Evolutionary conservation across 306 rosid species (phyloP), one percentile per base, ranked within the genome.

Genomic region (Quercus suber): DNA sequence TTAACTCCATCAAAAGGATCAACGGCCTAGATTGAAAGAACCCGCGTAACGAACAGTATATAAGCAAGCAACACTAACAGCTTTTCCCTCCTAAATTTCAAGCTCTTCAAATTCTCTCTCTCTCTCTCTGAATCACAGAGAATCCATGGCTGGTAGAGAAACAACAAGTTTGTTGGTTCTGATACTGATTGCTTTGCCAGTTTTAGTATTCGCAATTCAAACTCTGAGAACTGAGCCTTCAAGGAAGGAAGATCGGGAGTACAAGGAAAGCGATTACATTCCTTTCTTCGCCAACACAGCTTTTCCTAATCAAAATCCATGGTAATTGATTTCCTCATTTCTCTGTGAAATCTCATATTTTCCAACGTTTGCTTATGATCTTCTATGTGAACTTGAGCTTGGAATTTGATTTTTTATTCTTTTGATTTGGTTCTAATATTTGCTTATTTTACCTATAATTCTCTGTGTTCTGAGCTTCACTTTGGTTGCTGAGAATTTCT

Each of bases 201-300:
- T 71, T 27, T 20, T 73, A 2, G 20, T 25, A 35, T 56, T 79
- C 64, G 30, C 30, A 3, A 37, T 55, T 6, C 74, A 73, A 17
- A 53, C 2, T 55, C 35, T 33, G 23, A 11, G 20, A 52, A 4
- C 41, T 33, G 5, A 41, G 20, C 19, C 31, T 67, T n/a, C 5
- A 15, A 7, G 45, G 21, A 18, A 3, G 30, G 41, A 6, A 27
- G 20, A 17, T 4, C 17, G 17, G 13, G 15, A 49, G 53, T 78
- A 28, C 56, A 20, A 52, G 14, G 15, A 58, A 6, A 77, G 80
- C 74, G 73, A 78, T 5, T 1, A 7, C 73, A 83, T 78, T 18
- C 82, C 82, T 78, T 70, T 78, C 18, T 83, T 83, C 60, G 80
- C 69, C 27, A 69, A 78, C 76, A 74, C 28, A 64, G 73, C 73